phyloP scores from a whole-genome alignment of 495 filamentous ascomycete genomes.

The Aspergillus hancockii region DNA sequence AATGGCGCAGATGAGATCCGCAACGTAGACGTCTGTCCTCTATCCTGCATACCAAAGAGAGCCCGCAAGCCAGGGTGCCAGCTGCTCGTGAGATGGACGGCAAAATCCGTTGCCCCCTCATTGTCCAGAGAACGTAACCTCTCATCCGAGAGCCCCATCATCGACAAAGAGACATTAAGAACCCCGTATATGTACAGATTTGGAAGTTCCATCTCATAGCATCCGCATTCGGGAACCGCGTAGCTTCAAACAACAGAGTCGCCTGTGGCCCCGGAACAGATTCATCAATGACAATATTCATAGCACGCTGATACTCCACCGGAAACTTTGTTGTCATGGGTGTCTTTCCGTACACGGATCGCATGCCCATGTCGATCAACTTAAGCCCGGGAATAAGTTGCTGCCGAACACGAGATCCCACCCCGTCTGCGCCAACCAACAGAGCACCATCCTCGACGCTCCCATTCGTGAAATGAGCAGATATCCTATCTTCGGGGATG shows the following conservation, averaged over 20 bases:
- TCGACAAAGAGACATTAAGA: slow-evolving; percentile 23
- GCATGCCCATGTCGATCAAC: slow-evolving; percentile 43
- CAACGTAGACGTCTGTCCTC: slow-evolving; percentile 30
- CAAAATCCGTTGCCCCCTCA: slow-evolving; percentile 25
- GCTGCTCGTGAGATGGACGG: slow-evolving; percentile 21
- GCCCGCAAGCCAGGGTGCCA: slow-evolving; percentile 36
- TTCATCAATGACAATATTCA: not conserved
- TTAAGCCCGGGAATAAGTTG: slow-evolving; percentile 43
- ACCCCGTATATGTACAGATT: slow-evolving; percentile 46
- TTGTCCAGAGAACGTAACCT: slow-evolving; percentile 21
- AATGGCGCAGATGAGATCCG: slow-evolving; percentile 40
- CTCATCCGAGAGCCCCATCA: slow-evolving; percentile 20
- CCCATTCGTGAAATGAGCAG: slow-evolving; percentile 41
- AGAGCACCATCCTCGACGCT: slow-evolving; percentile 34
- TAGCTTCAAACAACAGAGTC: slow-evolving; percentile 37
- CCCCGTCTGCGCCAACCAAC: slow-evolving; percentile 50
- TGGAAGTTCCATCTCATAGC: slow-evolving; percentile 22
- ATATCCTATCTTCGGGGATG: slow-evolving; percentile 27
- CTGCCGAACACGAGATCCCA: slow-evolving; percentile 38
- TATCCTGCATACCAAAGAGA: slow-evolving; percentile 37
- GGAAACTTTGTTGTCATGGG: slow-evolving; percentile 17
- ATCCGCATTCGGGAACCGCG: slow-evolving; percentile 27
- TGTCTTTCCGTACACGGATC: slow-evolving; percentile 39
- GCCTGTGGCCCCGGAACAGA: slow-evolving; percentile 25
- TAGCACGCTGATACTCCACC: not conserved